Evolutionary conservation across 331 rosid species (phyloP), one percentile per base, ranked within the genome.

Genomic region (Pyracantha coccinea): DNA sequence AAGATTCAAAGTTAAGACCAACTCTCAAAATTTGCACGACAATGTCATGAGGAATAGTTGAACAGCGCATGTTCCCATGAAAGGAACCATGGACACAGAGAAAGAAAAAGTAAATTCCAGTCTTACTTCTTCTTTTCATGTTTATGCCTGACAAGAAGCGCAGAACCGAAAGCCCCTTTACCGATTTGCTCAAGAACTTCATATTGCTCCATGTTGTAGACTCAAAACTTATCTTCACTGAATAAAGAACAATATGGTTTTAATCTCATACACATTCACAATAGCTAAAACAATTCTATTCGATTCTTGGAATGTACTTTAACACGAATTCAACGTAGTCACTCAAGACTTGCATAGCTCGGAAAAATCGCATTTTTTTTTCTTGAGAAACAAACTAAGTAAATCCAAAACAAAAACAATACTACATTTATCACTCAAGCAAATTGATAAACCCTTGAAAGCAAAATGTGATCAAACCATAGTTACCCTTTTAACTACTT

Each of bases 101-200:
- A 31, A 38, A 64, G 66, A 14, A 57, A 75, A 41, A 15, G 50
- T 41, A 60, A 72, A 77, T 73, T 77, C 80, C 76, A 53, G 80
- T 77, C 95, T 93, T 81, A 95, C 99, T 90, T 92, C 86, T 92
- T 95, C 94, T 88, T 95, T 86, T 95, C 99, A 71, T 90, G 99
- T 83, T 90, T 95, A 70, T 95, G 99, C 84, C 96, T 95, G 75
- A 95, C 99, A 78, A 95, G 99, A 83, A 95, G 99, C 11, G 99
- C 99, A 29, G 99, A 90, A 82, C 99, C 99, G 27, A 95, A 95
- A 61, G 99, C 89, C 55, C 99, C 99, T 72, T 92, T 92, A 73
- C 99, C 99, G 79, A 95, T 95, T 86, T 92, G 99, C 91, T 95
- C 99, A 70, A 95, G 87, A 70, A 95, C 33, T 81, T 95, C 99